phyloP scores from a whole-genome alignment of 148 eudicot genomes.

The Persicaria tinctoria region DNA sequence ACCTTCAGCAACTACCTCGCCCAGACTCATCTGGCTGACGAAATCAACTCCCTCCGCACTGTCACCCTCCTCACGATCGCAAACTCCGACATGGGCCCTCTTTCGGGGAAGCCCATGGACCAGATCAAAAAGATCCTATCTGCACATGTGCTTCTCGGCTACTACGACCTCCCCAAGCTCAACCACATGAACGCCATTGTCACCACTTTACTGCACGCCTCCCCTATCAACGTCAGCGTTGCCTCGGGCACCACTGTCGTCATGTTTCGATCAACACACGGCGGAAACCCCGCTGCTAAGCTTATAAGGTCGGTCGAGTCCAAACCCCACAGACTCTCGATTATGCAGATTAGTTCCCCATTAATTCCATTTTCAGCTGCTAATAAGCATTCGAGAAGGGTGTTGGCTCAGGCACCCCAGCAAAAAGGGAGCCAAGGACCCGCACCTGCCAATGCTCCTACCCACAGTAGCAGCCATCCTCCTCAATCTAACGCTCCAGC shows the following conservation, averaged over 20 bases:
- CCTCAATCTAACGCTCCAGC: too few species aligned
- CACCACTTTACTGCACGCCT: constrained; percentile 24
- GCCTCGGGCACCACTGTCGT: neutral
- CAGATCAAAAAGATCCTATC: constrained; percentile 25
- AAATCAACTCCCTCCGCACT: constrained; percentile 27
- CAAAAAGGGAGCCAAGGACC: too few species aligned
- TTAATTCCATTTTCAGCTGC: neutral
- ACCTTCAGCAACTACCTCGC: constrained; percentile 39
- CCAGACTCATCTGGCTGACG: constrained; percentile 21
- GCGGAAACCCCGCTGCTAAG: neutral
- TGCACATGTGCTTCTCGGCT: constrained; percentile 36
- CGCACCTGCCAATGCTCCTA: too few species aligned
- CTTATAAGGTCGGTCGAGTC: neutral
- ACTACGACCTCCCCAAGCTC: constrained; percentile 32
- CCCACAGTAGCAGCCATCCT: too few species aligned
- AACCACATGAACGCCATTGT: constrained; percentile 14
- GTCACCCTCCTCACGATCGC: constrained; percentile 33
- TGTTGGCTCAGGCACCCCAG: too few species aligned
- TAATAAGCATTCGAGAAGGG: too few species aligned
- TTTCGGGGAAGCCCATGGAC: constrained; percentile 21
- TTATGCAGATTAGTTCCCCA: neutral
- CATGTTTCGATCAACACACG: too few species aligned
- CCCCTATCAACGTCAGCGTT: constrained; percentile 2
- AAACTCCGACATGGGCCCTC: constrained; percentile 16
- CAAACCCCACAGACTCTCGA: neutral